These are phyloP conservation scores for Alternaria brassicae DNA, from an alignment of 2,329 filamentous ascomycete genomes.

Conservation along the genomic window DNA sequence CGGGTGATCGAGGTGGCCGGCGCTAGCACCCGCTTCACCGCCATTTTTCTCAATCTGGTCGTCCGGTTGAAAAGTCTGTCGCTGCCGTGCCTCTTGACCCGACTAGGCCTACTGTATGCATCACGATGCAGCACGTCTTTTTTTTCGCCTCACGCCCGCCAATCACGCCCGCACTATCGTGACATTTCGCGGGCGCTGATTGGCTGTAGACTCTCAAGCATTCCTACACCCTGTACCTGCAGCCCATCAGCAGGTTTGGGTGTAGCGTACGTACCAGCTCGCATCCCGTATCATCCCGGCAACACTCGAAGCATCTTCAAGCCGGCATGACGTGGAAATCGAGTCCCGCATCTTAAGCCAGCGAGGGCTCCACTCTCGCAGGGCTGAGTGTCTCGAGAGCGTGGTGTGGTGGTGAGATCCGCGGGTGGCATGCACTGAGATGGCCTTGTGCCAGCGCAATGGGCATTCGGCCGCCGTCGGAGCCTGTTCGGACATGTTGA, in stretches of 20 bases:
- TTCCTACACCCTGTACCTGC: conserved; percentile 17
- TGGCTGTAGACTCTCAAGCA: conserved; percentile 8
- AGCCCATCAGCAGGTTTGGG: conserved; percentile 11
- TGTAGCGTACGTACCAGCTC: conserved; percentile 11
- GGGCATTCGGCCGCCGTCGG: background rate
- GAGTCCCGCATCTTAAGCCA: background rate
- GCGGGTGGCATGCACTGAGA: conserved; percentile 1
- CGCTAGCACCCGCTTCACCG: conserved; percentile 24
- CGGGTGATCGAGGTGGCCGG: conserved; percentile 16
- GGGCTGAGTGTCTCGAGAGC: conserved; percentile 11
- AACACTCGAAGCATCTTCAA: conserved; percentile 6
- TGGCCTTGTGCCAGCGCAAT: background rate
- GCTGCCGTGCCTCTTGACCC: conserved; percentile 12
- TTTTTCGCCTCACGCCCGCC: background rate
- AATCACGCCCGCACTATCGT: conserved; percentile 1
- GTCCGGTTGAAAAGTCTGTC: conserved; percentile 14
- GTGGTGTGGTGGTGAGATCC: background rate
- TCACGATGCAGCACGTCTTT: conserved; percentile 7
- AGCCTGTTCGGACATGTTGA: conserved; percentile 4
- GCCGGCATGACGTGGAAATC: conserved; percentile 14
- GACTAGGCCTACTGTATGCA: conserved; percentile 2
- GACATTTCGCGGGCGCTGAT: conserved; percentile 7
- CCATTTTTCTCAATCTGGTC: conserved; percentile 15
- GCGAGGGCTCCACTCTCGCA: conserved; percentile 6
- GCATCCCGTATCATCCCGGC: conserved; percentile 21